These are phyloP conservation scores for Agrocybe pediades DNA, from an alignment of 768 basidiomycete species.

Conservation along the genomic window DNA sequence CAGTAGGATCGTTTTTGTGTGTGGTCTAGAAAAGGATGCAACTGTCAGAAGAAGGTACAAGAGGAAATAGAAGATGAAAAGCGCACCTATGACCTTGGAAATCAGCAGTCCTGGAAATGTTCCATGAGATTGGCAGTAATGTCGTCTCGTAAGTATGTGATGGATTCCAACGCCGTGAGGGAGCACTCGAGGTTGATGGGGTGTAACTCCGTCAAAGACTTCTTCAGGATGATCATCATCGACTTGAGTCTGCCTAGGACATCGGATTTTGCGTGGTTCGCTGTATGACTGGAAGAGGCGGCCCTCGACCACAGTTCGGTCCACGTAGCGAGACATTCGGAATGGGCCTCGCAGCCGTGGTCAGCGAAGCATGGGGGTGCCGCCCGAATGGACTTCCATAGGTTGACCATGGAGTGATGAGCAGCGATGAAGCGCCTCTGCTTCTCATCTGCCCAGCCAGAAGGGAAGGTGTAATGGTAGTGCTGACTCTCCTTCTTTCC, in stretches of 20 bases:
- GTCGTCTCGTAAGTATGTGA: slow-evolving; percentile 39
- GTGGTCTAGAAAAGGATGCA: neutral
- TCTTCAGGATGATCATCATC: slow-evolving; percentile 41
- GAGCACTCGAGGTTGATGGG: slow-evolving; percentile 43
- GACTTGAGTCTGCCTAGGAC: slow-evolving; percentile 58
- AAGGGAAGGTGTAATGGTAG: slow-evolving; percentile 29
- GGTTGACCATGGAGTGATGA: slow-evolving; percentile 51
- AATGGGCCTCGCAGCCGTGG: slow-evolving; percentile 47
- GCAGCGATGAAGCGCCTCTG: slow-evolving; percentile 59
- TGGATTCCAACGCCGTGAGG: slow-evolving; percentile 45
- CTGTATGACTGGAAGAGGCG: slow-evolving; percentile 46
- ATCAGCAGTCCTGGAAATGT: slow-evolving; percentile 33
- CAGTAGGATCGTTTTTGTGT: neutral
- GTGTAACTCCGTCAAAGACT: slow-evolving; percentile 32
- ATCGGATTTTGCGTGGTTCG: slow-evolving; percentile 49
- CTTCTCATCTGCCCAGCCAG: slow-evolving; percentile 31
- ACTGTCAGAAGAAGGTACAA: too few relatives aligned
- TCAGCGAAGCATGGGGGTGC: slow-evolving; percentile 45
- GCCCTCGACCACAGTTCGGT: slow-evolving; percentile 53
- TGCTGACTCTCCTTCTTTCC: slow-evolving; percentile 27
- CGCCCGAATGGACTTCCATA: slow-evolving; percentile 55
- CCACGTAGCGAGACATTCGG: slow-evolving; percentile 52
- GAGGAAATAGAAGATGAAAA: neutral
- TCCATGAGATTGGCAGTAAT: slow-evolving; percentile 38
- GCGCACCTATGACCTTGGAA: neutral